A percentile compares a stretch with the other conserved stretches of the same genome.
These are phyloP conservation scores for Lactarius quietus DNA, from an alignment of 768 basidiomycete genomes.

Conservation along the genomic window DNA sequence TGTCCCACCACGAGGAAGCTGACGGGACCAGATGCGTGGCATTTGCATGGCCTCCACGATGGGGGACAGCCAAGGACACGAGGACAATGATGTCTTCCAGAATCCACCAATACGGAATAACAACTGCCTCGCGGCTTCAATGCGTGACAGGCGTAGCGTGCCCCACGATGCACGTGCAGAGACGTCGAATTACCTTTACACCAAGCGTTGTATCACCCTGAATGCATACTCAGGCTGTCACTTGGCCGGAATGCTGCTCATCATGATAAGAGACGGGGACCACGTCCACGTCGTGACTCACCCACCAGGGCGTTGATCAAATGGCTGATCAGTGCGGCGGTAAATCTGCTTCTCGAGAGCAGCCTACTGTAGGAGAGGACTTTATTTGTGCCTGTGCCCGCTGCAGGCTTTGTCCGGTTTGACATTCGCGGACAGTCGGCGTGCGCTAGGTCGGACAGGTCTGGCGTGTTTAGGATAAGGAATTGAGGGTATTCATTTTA, in stretches of 20 bases:
- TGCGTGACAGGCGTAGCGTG: too few relatives aligned
- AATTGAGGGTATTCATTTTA: neutral
- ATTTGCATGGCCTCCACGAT: too few relatives aligned
- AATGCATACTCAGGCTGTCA: neutral
- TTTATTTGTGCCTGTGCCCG: neutral
- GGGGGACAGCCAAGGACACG: neutral
- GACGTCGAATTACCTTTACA: neutral
- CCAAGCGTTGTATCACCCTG: neutral
- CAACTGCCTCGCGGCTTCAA: too few relatives aligned
- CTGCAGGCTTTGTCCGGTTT: neutral
- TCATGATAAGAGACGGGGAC: neutral
- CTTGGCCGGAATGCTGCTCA: neutral
- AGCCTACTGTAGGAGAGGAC: too few relatives aligned
- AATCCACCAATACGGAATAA: neutral
- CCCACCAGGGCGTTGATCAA: neutral
- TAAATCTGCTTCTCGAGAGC: neutral
- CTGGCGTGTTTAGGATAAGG: neutral
- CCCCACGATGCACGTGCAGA: neutral
- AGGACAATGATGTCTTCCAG: neutral
- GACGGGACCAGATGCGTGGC: too few relatives aligned
- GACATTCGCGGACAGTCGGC: neutral
- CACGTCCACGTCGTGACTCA: neutral
- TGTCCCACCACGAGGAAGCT: too few relatives aligned
- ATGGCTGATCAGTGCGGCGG: neutral
- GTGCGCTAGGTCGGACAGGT: neutral